phyloP scores from a whole-genome alignment of 2,329 filamentous ascomycete genomes.

The Myriosclerotinia scirpicola region DNA sequence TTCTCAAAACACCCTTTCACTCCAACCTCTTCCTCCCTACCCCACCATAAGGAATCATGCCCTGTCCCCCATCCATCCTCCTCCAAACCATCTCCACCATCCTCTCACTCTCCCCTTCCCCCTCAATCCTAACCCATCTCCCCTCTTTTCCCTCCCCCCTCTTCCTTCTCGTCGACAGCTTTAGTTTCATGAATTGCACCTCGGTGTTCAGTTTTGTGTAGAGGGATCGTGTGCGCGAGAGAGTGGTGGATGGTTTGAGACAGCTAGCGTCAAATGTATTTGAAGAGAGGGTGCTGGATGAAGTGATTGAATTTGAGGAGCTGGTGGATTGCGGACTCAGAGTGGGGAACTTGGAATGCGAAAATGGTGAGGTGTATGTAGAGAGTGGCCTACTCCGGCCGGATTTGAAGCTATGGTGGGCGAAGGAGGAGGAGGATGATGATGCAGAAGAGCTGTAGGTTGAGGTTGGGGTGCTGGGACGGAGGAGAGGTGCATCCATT shows the following conservation, averaged over 20 bases:
- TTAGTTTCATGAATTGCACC: slow-evolving; percentile 5
- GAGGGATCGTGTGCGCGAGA: slow-evolving; percentile 19
- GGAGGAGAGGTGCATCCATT: slow-evolving; percentile 21
- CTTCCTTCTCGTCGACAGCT: background rate
- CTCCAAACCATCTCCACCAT: slow-evolving; percentile 21
- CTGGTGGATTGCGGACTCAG: background rate
- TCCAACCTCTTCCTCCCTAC: slow-evolving; percentile 23
- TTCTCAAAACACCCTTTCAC: background rate
- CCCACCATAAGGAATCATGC: slow-evolving; percentile 19
- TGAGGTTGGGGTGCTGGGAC: background rate
- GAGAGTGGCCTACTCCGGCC: background rate
- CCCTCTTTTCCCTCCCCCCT: background rate
- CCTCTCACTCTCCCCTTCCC: slow-evolving; percentile 18
- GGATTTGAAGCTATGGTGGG: background rate
- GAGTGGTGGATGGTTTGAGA: background rate
- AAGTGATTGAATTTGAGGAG: background rate
- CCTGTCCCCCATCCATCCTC: slow-evolving; percentile 20
- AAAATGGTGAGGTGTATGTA: background rate
- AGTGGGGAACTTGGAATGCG: background rate
- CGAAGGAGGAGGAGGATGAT: background rate
- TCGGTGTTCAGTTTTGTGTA: slow-evolving; percentile 20
- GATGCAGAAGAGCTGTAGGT: background rate
- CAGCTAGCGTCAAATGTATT: background rate
- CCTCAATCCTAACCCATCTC: slow-evolving; percentile 20
- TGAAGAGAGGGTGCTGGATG: background rate